These are phyloP conservation scores for Arthrinium puccinioides DNA, from an alignment of 2,329 filamentous ascomycete genomes.

Conservation along the genomic window DNA sequence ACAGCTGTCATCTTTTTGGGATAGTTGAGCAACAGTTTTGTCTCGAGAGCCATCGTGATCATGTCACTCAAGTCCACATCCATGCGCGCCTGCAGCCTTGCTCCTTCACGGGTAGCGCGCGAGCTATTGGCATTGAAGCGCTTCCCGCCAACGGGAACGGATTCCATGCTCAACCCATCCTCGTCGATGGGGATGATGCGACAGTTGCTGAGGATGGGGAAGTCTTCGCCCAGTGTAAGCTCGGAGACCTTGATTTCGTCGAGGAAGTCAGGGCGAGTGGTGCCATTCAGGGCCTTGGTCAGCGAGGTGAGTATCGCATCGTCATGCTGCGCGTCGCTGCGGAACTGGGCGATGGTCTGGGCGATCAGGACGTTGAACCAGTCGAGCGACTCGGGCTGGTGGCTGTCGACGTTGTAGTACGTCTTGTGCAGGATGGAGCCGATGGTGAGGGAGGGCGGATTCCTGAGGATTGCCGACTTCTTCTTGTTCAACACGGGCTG, in stretches of 20 bases:
- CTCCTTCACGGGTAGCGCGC: slow-evolving; percentile 51
- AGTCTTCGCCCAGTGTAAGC: slow-evolving; percentile 90
- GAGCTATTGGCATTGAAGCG: slow-evolving; percentile 42
- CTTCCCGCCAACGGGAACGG: slow-evolving; percentile 29
- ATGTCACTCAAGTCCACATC: slow-evolving; percentile 96
- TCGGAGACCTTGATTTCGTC: slow-evolving; percentile 93
- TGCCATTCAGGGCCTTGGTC: slow-evolving; percentile 80
- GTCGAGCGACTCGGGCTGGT: slow-evolving; percentile 93
- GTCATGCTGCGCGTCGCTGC: slow-evolving; percentile 85
- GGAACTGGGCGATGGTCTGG: slow-evolving; percentile 92
- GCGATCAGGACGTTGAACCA: slow-evolving; percentile 99
- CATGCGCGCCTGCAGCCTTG: slow-evolving; percentile 85
- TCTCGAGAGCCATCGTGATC: slow-evolving; percentile 90
- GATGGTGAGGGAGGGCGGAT: slow-evolving; percentile 73
- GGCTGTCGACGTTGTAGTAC: slow-evolving; percentile 92
- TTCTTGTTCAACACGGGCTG: slow-evolving; percentile 49
- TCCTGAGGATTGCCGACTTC: slow-evolving; percentile 66
- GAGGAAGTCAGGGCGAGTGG: slow-evolving; percentile 79
- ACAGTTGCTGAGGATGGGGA: slow-evolving; percentile 98
- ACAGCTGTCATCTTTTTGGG: slow-evolving; percentile 84
- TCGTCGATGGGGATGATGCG: slow-evolving; percentile 87
- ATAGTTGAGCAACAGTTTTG: slow-evolving; percentile 89
- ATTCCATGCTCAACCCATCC: slow-evolving; percentile 55
- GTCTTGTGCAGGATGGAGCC: slow-evolving; percentile 92
- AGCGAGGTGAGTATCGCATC: slow-evolving; percentile 83